Conservation (phyloP, 495 filamentous ascomycete genomes). For the Penicillium macrosclerotiorum region DNA sequence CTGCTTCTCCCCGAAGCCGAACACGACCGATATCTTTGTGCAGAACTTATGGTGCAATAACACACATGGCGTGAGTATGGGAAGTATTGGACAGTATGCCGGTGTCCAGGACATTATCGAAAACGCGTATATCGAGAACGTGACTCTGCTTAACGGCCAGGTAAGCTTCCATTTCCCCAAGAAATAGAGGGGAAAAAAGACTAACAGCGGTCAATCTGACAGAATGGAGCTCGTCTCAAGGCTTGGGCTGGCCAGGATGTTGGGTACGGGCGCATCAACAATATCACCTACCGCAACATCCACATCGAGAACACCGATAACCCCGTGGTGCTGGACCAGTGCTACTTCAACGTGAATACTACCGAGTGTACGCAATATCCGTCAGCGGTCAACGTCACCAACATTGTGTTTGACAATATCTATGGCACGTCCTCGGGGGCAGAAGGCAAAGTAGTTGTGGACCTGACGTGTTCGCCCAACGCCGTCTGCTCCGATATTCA, state of each 20-base stretch:
- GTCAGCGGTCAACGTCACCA: slow-evolving; percentile 53
- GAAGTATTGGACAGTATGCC: slow-evolving; percentile 55
- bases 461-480: slow-evolving; percentile 51
- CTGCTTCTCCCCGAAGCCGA: slow-evolving; percentile 60
- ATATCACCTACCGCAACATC: slow-evolving; percentile 59
- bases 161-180: slow-evolving; percentile 16
- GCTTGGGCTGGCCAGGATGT: slow-evolving; percentile 51
- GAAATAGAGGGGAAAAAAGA: too few species aligned
- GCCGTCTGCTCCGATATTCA: slow-evolving; percentile 53
- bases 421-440: slow-evolving; percentile 52
- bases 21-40: slow-evolving; percentile 55
- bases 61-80: slow-evolving; percentile 57
- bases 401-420: slow-evolving; percentile 55
- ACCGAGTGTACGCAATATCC: slow-evolving; percentile 49
- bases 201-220: neutral
- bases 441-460: slow-evolving; percentile 46
- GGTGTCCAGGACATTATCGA: slow-evolving; percentile 52
- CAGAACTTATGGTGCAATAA: slow-evolving; percentile 59
- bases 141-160: slow-evolving; percentile 53
- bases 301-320: slow-evolving; percentile 54
- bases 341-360: slow-evolving; percentile 56
- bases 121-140: slow-evolving; percentile 54
- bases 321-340: slow-evolving; percentile 54
- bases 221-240: slow-evolving; percentile 56
- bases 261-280: slow-evolving; percentile 57